phyloP scores from a whole-genome alignment of 106 monocot genomes.

The Triglochin maritima region DNA sequence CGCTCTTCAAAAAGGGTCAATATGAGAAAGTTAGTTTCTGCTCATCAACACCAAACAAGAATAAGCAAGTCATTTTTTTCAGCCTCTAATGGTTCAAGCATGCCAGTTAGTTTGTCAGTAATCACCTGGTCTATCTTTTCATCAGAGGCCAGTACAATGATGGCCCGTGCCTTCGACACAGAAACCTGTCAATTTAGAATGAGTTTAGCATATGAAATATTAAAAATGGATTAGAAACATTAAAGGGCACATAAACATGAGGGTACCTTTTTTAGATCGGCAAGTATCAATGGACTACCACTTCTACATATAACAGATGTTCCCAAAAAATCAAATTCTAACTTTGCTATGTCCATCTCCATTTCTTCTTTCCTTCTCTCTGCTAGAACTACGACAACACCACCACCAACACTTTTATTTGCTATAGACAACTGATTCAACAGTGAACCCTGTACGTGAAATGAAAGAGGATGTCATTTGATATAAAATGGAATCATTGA shows the following conservation, averaged over 20 bases:
- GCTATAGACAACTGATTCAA: constrained; percentile 89
- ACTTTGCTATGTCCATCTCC: constrained; percentile 90
- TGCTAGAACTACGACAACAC: constrained; percentile 82
- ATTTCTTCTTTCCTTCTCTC: constrained; percentile 96
- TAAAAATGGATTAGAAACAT: no score
- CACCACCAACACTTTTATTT: constrained; percentile 90
- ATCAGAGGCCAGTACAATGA: constrained; percentile 87
- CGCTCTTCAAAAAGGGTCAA: constrained; percentile 37
- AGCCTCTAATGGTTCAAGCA: no score
- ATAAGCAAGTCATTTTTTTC: no score
- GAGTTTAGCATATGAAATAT: neutral
- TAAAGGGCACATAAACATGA: no score
- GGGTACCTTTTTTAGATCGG: constrained; percentile 83
- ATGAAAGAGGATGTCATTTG: no score
- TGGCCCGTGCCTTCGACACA: constrained; percentile 89
- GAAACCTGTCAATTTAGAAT: constrained; percentile 49
- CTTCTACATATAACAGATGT: constrained; percentile 95
- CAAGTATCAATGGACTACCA: constrained; percentile 88
- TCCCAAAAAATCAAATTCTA: constrained; percentile 97
- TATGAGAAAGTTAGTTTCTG: neutral
- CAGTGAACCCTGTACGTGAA: constrained; percentile 49
- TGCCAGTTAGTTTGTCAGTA: neutral
- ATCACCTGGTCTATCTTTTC: constrained; percentile 87
- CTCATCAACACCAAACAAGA: neutral
- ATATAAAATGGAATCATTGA: no score